Evolutionary conservation across 1,284 basidiomycete genomes (phyloP).

Genomic region (Apiotrichum sp.): DNA sequence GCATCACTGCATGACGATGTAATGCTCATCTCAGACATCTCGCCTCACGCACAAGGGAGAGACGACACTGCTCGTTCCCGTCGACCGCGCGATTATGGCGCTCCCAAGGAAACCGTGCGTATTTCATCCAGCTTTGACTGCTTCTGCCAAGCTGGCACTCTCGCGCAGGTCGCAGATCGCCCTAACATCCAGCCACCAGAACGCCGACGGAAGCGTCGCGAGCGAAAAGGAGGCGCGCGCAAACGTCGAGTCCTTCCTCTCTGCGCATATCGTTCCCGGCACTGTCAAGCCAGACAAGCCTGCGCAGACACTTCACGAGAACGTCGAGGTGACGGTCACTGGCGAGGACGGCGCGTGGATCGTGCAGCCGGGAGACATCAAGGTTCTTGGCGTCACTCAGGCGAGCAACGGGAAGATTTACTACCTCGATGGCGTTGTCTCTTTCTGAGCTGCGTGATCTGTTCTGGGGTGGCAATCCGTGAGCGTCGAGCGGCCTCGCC

Average conservation of each 20-base stretch:
- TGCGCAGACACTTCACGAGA: slow-evolving; percentile 27
- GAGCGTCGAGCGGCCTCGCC: too few species aligned
- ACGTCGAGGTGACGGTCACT: slow-evolving; percentile 22
- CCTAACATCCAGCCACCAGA: slow-evolving; percentile 20
- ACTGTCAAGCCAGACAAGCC: slow-evolving; percentile 12
- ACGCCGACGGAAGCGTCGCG: slow-evolving; percentile 14
- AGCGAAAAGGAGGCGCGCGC: slow-evolving; percentile 19
- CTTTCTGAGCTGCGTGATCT: slow-evolving; percentile 5
- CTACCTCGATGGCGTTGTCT: slow-evolving; percentile 35
- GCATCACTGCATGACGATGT: too few species aligned
- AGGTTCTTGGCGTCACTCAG: slow-evolving; percentile 32
- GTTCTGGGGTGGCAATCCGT: too few species aligned
- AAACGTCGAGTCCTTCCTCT: slow-evolving; percentile 40
- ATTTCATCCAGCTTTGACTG: too few species aligned
- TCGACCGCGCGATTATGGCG: slow-evolving; percentile 39
- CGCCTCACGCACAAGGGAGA: slow-evolving; percentile 19
- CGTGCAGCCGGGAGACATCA: slow-evolving; percentile 38
- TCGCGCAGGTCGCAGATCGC: neutral
- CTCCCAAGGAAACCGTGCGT: slow-evolving; percentile 41
- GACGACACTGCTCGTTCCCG: slow-evolving; percentile 42
- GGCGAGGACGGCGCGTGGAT: slow-evolving; percentile 21
- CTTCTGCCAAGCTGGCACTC: neutral
- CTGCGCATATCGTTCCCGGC: slow-evolving; percentile 37
- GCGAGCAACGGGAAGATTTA: slow-evolving; percentile 42
- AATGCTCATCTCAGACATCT: slow-evolving; percentile 10